Evolutionary conservation across 148 eudicot species (phyloP), one percentile per base, ranked within the genome.

Genomic region (Arctostaphylos glauca): DNA sequence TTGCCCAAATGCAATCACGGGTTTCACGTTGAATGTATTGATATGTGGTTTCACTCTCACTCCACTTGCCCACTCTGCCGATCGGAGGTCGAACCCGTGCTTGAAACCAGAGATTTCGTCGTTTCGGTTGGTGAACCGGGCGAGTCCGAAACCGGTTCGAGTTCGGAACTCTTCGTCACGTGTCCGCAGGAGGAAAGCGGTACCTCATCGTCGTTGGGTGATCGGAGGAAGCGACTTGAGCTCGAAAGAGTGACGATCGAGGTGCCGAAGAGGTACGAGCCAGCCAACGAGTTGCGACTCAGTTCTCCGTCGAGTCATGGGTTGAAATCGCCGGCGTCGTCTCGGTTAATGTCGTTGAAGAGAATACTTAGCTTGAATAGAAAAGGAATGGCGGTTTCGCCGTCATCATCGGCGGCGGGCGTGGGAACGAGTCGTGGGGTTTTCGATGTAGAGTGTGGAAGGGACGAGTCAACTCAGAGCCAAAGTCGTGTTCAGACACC

Each of bases 1-100:
- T 78, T 97, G 50, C 99, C 99, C 0, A 94, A 92, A 13, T 96
- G 99, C 12, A 88, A 85, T 2, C 99, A 96, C 31, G 77, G 87
- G 1, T 96, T 96, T 44, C 99, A 96, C 9, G 67, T 84, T 0
- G 95, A 92, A 0, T 96, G 98, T 56, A 94, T 96, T 41, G 98
- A 96, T 25, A 91, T 93, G 96, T 96, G 98, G 98, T 92, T 96
- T 54, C 90, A 89, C 16, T 89, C 97, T 41, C 98, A 94, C 77
- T 89, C 93, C 78, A 94, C 95, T 10, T 96, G 99, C 79, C 99
- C 99, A 0, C 86, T 96, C n/a, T 96, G 99, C 79, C 92, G 99
- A 6, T 82, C 98, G 0, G 78, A 90, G 48, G 98, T 94, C 0
- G 96, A 94, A 9, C 79, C 77, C 4, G 88, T 12, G 46, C n/a